phyloP scores from a whole-genome alignment of 306 rosid genomes.

The Erythrophleum fordii region DNA sequence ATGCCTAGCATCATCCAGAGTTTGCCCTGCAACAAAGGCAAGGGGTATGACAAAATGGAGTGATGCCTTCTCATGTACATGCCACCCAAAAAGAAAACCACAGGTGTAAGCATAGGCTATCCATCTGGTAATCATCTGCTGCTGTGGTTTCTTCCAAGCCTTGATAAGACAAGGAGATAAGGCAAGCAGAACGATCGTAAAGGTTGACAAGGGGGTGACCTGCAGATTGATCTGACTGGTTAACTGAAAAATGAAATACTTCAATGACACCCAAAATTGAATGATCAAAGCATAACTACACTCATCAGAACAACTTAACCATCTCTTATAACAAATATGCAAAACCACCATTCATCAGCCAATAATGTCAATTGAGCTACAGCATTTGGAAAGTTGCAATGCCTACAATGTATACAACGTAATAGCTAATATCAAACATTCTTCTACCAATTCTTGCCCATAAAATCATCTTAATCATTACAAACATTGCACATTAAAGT shows the following conservation, averaged over 20 bases:
- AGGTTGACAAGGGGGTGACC: conserved; percentile 77
- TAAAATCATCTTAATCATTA: conserved; percentile 2
- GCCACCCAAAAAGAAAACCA: conserved; percentile 97
- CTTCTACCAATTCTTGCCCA: conserved; percentile 17
- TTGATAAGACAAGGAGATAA: conserved; percentile 86
- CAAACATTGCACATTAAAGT: background rate
- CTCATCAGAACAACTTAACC: background rate
- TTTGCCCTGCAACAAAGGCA: conserved; percentile 65
- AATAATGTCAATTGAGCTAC: conserved; percentile 19
- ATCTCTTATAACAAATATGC: background rate
- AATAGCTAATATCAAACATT: conserved; percentile 16
- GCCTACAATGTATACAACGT: conserved; percentile 25
- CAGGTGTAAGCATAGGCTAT: conserved; percentile 88
- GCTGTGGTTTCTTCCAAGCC: conserved; percentile 85
- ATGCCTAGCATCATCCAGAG: conserved; percentile 78
- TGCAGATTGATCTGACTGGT: conserved; percentile 47
- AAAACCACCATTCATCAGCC: conserved; percentile 31
- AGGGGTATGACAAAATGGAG: conserved; percentile 93
- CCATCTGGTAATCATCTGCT: conserved; percentile 78
- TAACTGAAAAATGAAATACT: conserved; percentile 26
- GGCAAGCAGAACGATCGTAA: conserved; percentile 76
- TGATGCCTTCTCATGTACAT: conserved; percentile 96
- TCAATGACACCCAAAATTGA: conserved; percentile 4
- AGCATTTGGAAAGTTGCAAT: conserved; percentile 20
- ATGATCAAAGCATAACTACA: conserved; percentile 16